Percentiles rank a stretch among this genome's conserved stretches.
Conservation (phyloP, 495 filamentous ascomycete genomes). For the Aspergillus sparsus region DNA sequence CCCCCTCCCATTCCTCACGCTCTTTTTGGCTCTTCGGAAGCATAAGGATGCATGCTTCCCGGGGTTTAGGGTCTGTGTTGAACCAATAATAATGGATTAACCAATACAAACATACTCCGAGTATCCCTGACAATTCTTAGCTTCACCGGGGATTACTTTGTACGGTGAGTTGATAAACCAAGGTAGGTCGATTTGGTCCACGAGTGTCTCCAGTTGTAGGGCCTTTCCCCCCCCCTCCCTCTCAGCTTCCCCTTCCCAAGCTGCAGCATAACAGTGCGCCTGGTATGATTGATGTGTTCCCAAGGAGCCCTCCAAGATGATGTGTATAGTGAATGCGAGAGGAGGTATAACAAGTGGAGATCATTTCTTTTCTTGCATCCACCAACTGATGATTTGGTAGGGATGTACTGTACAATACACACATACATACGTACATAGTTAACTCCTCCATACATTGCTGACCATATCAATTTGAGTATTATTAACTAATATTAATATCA, state of each 20-base stretch:
- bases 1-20: background rate
- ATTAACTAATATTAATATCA: background rate
- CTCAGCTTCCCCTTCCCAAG: too few relatives aligned
- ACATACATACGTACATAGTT: too few relatives aligned
- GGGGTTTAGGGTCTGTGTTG: slow-evolving; percentile 7
- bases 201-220: too few relatives aligned
- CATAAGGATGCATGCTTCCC: slow-evolving; percentile 20
- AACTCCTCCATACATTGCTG: background rate
- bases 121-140: background rate
- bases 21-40: slow-evolving; percentile 8
- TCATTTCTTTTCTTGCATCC: background rate
- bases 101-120: slow-evolving; percentile 13
- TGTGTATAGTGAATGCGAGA: background rate
- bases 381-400: too few relatives aligned
- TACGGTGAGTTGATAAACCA: background rate
- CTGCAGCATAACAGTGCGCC: too few relatives aligned
- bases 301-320: background rate
- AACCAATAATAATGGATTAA: slow-evolving; percentile 22
- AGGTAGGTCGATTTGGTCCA: too few relatives aligned
- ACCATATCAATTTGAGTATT: background rate
- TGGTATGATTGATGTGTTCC: too few relatives aligned
- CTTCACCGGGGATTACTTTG: slow-evolving; percentile 3
- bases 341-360: background rate
- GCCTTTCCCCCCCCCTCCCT: background rate
- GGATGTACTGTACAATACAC: too few relatives aligned